Evolutionary conservation across 129 eudicot genomes (phyloP), one percentile per base, ranked within the genome.

Genomic region (Logfia minima): DNA sequence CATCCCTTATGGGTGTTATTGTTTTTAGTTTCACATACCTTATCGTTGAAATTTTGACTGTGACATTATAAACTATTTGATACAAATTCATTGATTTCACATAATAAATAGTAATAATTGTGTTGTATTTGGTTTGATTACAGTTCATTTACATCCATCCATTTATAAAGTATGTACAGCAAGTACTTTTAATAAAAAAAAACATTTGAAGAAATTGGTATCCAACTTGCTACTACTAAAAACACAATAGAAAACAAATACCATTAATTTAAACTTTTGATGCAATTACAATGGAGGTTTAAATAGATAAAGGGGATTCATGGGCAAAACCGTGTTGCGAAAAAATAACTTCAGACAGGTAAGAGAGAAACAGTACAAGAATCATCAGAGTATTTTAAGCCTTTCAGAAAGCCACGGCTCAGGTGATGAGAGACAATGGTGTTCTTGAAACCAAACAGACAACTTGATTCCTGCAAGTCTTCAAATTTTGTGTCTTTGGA

Each of bases 331-430:
- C 16, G 39, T 62, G 48, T 34, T 16, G 66, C 8, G 23, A 59
- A 65, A 41, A 43, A 56, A 74, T 68, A 74, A 58, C 80, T 56
- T 85, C 83, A 89, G 60, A 85, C 82, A 19, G 92, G 86, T 3
- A 86, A 89, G 2, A 92, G 80, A 35, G 90, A 86, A 43, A 80
- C 92, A 1, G 86, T 71, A 53, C 88, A 89, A 69, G 97, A 88
- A 71, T 78, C 88, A 26, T 80, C 61, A 1, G 86, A 48, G 70
- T 85, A 95, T 77, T 89, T 95, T 85, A 95, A 80, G 76, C 87
- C 84, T 84, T 89, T 88, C 56, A 95, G 60, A 81, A 64, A 88
- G 35, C 90, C 92, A 58, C 82, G 86, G 39, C 72, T 75, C 77
- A 90, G 28, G 19, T 69, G 82, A 75, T 85, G 76, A 34, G 84